Conservation (phyloP, 345 rosid genomes). For the Erodium maritimum region DNA sequence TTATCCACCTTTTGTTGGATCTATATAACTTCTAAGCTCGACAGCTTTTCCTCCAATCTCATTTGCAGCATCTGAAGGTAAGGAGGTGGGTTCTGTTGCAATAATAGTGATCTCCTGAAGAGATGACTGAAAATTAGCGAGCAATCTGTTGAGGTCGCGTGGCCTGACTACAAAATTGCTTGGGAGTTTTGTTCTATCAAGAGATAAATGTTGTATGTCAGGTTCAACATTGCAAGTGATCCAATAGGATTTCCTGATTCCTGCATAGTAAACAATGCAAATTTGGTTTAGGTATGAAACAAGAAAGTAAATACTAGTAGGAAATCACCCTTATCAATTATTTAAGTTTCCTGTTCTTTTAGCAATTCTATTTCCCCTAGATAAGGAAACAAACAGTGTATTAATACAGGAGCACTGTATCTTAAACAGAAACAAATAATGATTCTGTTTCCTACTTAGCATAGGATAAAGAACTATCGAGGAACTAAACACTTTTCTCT, state of each 20-base stretch:
- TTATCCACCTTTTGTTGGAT: conserved; percentile 64
- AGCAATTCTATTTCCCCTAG: too few species aligned
- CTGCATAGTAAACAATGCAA: conserved; percentile 21
- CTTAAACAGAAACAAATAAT: too few species aligned
- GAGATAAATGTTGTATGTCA: conserved; percentile 72
- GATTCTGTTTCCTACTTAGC: too few species aligned
- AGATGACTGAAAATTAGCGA: conserved; percentile 87
- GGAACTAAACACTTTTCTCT: too few species aligned
- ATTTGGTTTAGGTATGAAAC: background rate
- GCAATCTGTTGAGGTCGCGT: conserved; percentile 69
- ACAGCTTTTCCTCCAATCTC: conserved; percentile 90
- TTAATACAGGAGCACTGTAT: too few species aligned
- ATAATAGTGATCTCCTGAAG: conserved; percentile 91
- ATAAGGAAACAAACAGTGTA: too few species aligned
- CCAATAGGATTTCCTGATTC: conserved; percentile 73
- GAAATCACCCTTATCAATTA: too few species aligned
- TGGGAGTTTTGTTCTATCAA: conserved; percentile 62
- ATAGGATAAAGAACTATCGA: too few species aligned
- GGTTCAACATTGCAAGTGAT: conserved; percentile 87
- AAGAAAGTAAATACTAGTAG: too few species aligned
- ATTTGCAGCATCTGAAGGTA: conserved; percentile 61
- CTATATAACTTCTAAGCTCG: conserved; percentile 82
- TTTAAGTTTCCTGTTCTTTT: too few species aligned
- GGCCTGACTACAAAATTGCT: conserved; percentile 76
- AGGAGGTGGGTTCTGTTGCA: conserved; percentile 56